These are phyloP conservation scores for Macrolepiota fuliginosa DNA, from an alignment of 768 basidiomycete genomes.

Conservation along the genomic window DNA sequence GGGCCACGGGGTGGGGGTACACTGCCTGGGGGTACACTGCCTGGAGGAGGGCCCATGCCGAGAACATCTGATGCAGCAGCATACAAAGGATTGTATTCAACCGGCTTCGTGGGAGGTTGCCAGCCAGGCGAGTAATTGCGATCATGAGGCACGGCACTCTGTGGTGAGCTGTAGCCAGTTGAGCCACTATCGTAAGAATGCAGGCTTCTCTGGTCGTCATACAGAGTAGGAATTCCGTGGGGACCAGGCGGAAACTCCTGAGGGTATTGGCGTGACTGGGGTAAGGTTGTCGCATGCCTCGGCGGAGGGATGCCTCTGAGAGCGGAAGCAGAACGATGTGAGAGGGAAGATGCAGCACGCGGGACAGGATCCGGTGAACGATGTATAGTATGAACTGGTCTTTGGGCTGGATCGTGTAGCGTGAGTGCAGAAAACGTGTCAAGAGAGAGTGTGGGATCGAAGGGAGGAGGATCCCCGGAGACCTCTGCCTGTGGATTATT, in stretches of 20 bases:
- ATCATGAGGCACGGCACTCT: conserved; percentile 23
- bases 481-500: conserved; percentile 21
- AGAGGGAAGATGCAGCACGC: conserved; percentile 59
- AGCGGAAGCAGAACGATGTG: conserved; percentile 34
- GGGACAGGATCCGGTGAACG: conserved; percentile 44
- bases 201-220: conserved; percentile 23
- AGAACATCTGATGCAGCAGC: conserved; percentile 79
- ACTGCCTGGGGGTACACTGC: conserved; percentile 40
- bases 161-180: conserved; percentile 5
- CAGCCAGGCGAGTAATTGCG: conserved; percentile 34
- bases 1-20: conserved; percentile 18
- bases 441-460: conserved; percentile 44
- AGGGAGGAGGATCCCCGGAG: conserved; percentile 27
- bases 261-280: conserved; percentile 25
- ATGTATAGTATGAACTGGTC: conserved; percentile 15
- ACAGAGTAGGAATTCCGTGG: not conserved
- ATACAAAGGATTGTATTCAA: conserved; percentile 59
- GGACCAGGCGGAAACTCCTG: conserved; percentile 4
- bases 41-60: conserved; percentile 69
- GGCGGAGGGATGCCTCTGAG: conserved; percentile 27
- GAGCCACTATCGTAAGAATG: conserved; percentile 32
- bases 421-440: conserved; percentile 54
- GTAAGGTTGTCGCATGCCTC: conserved; percentile 41
- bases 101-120: conserved; percentile 25
- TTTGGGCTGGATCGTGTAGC: conserved; percentile 37